Base-by-base conservation (phyloP, 805 yeast genomes). In the Barnettozyma sucrosica region DNA sequence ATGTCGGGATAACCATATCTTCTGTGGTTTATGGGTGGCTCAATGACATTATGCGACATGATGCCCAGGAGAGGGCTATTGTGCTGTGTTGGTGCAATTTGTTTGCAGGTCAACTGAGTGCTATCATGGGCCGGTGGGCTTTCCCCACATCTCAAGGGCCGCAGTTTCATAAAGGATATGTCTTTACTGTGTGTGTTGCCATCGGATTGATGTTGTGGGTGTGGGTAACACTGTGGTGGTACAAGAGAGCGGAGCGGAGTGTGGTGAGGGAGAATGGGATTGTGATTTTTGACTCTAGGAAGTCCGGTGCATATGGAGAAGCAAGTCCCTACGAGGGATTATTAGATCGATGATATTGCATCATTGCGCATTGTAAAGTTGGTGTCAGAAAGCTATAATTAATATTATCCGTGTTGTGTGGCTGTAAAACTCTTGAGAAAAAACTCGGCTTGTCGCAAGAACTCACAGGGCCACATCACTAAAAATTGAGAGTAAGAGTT, bases 11-110 rank as follows among this genome's bases (percentile, higher is more conserved):
- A 76, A 79, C 83, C 13, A 74, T 74, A 72, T 80, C 83, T 0
- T 79, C 83, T 0, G 79, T 76, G 1, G 61, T 78, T 14, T 79
- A 78, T 57, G 71, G 79, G 14, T 79, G 82, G 81, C 72, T 74
- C 48, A 76, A 76, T 52, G 83, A 79, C 60, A 75, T 78, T 32
- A 74, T 80, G 51, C 68, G 84, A 41, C 70, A 73, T 45, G 80
- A 79, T 52, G 71, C 76, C 7, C 73, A 77, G 51, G 72, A 72
- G 46, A 66, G 83, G 53, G 72, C 81, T 4, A 72, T 77, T 37
- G 69, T 74, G 33, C 64, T 78, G 49, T 76, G 77, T 19, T 55
- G 68, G 33, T 70, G 74, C 72, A 77, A 77, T 57, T 58, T 66
- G 32, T 55, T 77, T 40, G 77, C 82, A 3, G 80, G 76, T 55